Evolutionary conservation across 768 basidiomycete species (phyloP).

Genomic region (Amanita rubescens): DNA sequence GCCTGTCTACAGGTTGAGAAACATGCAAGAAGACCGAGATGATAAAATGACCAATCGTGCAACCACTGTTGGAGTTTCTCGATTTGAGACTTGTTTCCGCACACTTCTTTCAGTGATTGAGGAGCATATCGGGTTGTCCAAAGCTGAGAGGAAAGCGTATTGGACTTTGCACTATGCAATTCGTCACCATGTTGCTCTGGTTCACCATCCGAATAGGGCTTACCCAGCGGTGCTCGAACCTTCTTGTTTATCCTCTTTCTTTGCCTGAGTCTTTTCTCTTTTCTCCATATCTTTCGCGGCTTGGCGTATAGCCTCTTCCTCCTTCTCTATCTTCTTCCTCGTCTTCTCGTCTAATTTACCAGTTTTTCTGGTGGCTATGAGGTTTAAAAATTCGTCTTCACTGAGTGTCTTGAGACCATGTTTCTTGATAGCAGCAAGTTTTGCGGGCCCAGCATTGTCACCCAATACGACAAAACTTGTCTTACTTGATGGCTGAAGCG

Average conservation of each 20-base stretch:
- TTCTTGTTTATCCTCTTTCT: constrained; percentile 16
- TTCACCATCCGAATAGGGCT: not conserved
- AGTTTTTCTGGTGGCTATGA: constrained; percentile 70
- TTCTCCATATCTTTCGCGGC: constrained; percentile 76
- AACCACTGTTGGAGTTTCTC: constrained; percentile 89
- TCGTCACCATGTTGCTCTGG: not conserved
- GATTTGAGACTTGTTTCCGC: constrained; percentile 89
- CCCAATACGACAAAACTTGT: constrained; percentile 90
- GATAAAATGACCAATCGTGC: constrained; percentile 63
- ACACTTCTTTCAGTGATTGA: constrained; percentile 78
- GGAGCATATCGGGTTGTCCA: constrained; percentile 98
- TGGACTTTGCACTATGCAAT: constrained; percentile 14
- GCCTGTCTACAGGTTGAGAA: constrained; percentile 41
- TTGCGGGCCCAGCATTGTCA: constrained; percentile 79
- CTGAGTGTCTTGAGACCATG: constrained; percentile 65
- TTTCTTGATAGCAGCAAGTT: constrained; percentile 82
- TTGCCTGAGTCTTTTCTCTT: constrained; percentile 51
- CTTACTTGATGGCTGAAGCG: constrained; percentile 79
- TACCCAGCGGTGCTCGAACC: not conserved
- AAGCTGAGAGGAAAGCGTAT: constrained; percentile 56
- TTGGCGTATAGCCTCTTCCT: constrained; percentile 64
- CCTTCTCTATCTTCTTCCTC: constrained; percentile 73
- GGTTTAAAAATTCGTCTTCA: constrained; percentile 81
- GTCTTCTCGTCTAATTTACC: constrained; percentile 69
- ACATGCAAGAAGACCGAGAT: not conserved